Evolutionary conservation across 768 basidiomycete genomes (phyloP), one percentile per base, ranked within the genome.

Genomic region (Naganishia antarctica): DNA sequence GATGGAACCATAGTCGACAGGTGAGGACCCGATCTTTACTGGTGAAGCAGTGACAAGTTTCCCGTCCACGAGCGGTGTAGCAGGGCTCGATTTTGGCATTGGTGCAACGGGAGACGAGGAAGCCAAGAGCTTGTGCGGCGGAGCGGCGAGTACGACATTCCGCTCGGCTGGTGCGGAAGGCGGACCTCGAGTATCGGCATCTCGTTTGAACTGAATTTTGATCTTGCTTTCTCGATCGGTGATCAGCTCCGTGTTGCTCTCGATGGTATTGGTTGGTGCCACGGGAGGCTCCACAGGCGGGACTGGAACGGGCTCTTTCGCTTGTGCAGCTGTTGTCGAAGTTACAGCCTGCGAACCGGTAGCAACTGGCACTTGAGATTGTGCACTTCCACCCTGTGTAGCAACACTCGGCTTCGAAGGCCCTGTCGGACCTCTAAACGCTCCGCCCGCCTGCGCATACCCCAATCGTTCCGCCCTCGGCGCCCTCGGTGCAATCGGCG

Each of bases 191-290:
- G 43, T 7, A 7, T 44, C 21, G 15, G n/a, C n/a, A n/a, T 57
- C 53, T 25, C 37, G 53, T 23, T 57, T 57, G 53, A 57, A 31
- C 34, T 57, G 53, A n/a, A 57, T 57, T 34, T 57, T 57, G 32
- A 57, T 40, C 53, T 40, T 57, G 34, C 34, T 40, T 26, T 57
- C 53, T 23, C 53, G 32, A 26, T 57, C 53, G 28, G 34, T 12
- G 28, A 40, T 40, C 34, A 57, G 21, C 25, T 57, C 53, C 9
- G 34, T 34, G 23, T 34, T 57, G 18, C 4, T n/a, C 26, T 57
- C 53, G 18, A n/a, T 31, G 31, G 21, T n/a, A 2, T 28, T 5
- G 31, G 18, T 18, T 34, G 31, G n/a, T n/a, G n/a, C n/a, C n/a
- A n/a, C n/a, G n/a, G n/a, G n/a, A n/a, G n/a, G n/a, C n/a, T n/a